Conservation (phyloP, 2,329 filamentous ascomycete genomes). For the Fusarium poae region DNA sequence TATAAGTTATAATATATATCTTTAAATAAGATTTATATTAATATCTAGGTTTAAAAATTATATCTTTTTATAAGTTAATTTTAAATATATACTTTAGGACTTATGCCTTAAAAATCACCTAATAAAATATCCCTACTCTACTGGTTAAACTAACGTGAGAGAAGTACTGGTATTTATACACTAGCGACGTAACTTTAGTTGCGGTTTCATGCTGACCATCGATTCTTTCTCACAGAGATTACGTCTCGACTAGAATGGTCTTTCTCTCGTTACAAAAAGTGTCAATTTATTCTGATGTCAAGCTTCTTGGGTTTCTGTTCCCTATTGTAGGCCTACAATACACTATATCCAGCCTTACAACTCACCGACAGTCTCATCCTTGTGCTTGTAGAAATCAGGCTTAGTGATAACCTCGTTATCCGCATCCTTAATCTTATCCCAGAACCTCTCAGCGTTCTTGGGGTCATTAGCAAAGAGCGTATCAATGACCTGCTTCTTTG, state of each 20-base stretch:
- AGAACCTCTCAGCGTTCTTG: constrained; percentile 72
- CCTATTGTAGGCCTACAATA: neutral
- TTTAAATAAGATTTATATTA: too few relatives aligned
- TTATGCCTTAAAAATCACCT: too few relatives aligned
- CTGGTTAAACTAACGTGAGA: too few relatives aligned
- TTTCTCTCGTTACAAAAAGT: neutral
- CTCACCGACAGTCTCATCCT: constrained; percentile 6
- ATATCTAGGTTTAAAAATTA: too few relatives aligned
- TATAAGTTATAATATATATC: too few relatives aligned
- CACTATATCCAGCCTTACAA: neutral
- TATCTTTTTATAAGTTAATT: too few relatives aligned
- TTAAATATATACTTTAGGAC: too few relatives aligned
- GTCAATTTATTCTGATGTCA: neutral
- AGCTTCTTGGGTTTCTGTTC: neutral
- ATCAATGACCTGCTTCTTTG: constrained; percentile 73
- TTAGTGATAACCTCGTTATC: constrained; percentile 68
- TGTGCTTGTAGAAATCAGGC: constrained; percentile 40
- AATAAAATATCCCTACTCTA: too few relatives aligned
- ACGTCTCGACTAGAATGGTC: neutral
- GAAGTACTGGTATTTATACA: too few relatives aligned
- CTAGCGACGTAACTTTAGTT: neutral
- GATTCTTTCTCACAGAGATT: neutral
- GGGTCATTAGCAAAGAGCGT: constrained; percentile 74
- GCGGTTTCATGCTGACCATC: fast-evolving
- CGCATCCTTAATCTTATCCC: constrained; percentile 70